Percentiles rank a stretch among this genome's conserved stretches.
phyloP scores from a whole-genome alignment of 2,329 filamentous ascomycete genomes.

The Colletotrichum spaethianum region DNA sequence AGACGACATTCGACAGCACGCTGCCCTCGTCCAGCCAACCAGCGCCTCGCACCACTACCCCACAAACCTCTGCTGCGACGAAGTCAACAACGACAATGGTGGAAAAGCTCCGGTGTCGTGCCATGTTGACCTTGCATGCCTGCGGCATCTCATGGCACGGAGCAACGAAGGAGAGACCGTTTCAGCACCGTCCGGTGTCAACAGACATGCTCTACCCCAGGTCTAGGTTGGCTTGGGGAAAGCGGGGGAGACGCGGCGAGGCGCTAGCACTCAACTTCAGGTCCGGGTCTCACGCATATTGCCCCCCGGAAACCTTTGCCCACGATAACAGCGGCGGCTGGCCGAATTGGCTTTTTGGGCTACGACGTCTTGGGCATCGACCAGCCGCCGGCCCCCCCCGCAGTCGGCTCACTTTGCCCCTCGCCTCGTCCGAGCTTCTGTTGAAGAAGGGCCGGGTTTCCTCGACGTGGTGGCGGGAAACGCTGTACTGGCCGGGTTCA shows the following conservation, averaged over 20 bases:
- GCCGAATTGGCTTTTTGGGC: background rate
- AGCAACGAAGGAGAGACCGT: constrained; percentile 24
- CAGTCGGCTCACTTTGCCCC: background rate
- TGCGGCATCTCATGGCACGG: constrained; percentile 27
- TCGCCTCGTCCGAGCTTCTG: background rate
- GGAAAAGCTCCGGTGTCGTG: constrained; percentile 13
- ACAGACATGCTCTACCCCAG: background rate
- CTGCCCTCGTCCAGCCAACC: constrained; percentile 15
- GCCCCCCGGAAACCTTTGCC: background rate
- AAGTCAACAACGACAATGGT: constrained; percentile 1
- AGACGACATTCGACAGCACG: constrained; percentile 29
- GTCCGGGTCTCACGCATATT: constrained; percentile 22
- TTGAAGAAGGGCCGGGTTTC: background rate
- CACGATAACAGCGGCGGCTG: background rate
- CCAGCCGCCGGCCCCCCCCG: background rate
- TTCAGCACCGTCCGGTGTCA: constrained; percentile 32
- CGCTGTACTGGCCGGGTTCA: constrained; percentile 30
- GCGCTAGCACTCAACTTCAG: constrained; percentile 18
- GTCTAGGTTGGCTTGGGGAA: constrained; percentile 20
- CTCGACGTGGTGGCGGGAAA: constrained; percentile 15
- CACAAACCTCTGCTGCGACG: constrained; percentile 32
- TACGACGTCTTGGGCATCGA: background rate
- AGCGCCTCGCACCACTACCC: constrained; percentile 22
- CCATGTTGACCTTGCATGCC: constrained; percentile 19
- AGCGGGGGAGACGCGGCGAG: constrained; percentile 24